Percentiles rank a stretch among this genome's conserved stretches.
Evolutionary conservation across 371 early-diverging fungal genomes (phyloP).

Genomic region (Globomyces sp.): DNA sequence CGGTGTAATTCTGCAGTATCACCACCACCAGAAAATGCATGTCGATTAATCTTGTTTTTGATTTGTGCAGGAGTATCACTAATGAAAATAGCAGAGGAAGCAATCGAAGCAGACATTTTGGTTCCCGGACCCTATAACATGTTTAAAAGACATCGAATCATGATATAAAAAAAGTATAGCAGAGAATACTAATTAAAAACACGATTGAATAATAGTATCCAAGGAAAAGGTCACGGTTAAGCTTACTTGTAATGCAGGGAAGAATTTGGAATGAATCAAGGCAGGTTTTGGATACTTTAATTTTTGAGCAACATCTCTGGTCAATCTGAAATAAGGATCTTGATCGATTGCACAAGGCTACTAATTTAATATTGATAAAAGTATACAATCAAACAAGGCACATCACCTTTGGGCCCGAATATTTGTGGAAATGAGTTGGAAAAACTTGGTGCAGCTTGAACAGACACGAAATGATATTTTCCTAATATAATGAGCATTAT

Average conservation of each 20-base stretch:
- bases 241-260: constrained; percentile 78
- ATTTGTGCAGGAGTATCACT: constrained; percentile 92
- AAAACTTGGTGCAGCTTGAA: constrained; percentile 95
- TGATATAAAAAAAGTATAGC: background rate
- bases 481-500: too few species aligned
- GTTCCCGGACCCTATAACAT: constrained; percentile 76
- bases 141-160: background rate
- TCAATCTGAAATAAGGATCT: constrained; percentile 99
- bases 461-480: constrained; percentile 85
- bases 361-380: too few species aligned
- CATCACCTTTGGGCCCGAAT: constrained; percentile 86
- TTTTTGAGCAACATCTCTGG: constrained; percentile 93
- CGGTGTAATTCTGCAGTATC: constrained; percentile 92
- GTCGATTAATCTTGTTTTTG: constrained; percentile 98
- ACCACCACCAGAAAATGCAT: constrained; percentile 98
- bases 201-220: constrained; percentile 15
- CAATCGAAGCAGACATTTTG: constrained; percentile 98
- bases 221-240: constrained; percentile 41
- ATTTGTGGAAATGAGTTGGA: constrained; percentile 94
- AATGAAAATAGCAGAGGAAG: constrained; percentile 93
- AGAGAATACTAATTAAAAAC: background rate
- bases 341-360: constrained; percentile 98
- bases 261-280: constrained; percentile 93
- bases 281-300: constrained; percentile 97
- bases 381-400: constrained; percentile 85